Conservation (phyloP, 208 protist species). For the Crithidia mellificae region DNA sequence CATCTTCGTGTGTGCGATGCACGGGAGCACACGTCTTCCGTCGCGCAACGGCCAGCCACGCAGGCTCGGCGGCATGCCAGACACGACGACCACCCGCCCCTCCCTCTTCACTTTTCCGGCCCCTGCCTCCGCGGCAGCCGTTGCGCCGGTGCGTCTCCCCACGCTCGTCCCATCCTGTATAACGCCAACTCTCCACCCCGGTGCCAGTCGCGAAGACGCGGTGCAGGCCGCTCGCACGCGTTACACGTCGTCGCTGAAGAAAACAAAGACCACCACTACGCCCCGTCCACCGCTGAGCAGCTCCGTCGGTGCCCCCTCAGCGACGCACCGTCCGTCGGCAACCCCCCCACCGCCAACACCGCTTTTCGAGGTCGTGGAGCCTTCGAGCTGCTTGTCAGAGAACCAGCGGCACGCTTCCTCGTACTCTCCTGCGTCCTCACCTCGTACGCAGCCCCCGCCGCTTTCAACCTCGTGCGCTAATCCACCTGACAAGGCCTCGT, state of each 20-base stretch:
- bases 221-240: neutral
- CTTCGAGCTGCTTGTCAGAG: neutral
- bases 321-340: too few species aligned
- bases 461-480: neutral
- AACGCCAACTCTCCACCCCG: neutral
- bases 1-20: neutral
- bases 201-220: neutral
- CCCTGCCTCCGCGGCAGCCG: neutral
- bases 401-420: neutral
- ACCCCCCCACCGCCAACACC: neutral
- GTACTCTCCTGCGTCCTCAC: too few species aligned
- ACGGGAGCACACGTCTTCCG: conserved; percentile 3
- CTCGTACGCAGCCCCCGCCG: neutral
- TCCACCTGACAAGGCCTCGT: neutral
- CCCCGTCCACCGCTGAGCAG: too few species aligned
- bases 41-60: neutral
- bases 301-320: too few species aligned
- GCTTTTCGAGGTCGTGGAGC: neutral
- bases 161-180: neutral
- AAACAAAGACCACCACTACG: too few species aligned
- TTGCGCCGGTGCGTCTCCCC: neutral
- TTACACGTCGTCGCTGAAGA: conserved; percentile 18
- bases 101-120: conserved; percentile 1
- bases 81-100: neutral
- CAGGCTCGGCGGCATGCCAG: neutral